These are phyloP conservation scores for Metschnikowia arizonensis DNA, from an alignment of 805 yeast genomes.

Conservation along the genomic window DNA sequence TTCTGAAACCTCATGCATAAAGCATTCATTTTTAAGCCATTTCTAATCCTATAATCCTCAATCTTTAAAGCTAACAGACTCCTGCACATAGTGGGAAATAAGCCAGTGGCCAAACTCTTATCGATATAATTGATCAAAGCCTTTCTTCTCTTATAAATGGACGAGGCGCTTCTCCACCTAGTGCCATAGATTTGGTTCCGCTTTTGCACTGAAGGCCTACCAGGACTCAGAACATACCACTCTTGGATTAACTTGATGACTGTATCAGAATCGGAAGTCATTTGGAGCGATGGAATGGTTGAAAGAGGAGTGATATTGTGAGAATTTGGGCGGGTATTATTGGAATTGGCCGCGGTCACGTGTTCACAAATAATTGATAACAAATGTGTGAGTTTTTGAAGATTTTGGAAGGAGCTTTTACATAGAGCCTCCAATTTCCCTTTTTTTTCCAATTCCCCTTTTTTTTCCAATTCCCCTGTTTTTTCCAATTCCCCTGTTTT, in stretches of 20 bases:
- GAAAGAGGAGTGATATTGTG: background rate
- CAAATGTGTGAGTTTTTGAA: too few relatives aligned
- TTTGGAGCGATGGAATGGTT: background rate
- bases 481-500: too few relatives aligned
- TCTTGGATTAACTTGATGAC: background rate
- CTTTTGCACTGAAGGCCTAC: background rate
- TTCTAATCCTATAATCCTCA: background rate
- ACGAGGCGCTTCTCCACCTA: background rate
- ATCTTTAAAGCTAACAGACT: background rate
- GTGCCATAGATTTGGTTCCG: background rate
- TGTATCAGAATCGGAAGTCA: background rate
- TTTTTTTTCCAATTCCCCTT: too few relatives aligned
- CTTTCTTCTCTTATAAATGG: background rate
- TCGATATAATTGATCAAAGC: background rate
- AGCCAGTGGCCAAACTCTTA: background rate
- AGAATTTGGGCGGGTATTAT: too few relatives aligned
- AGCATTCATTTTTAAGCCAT: background rate
- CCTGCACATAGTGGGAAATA: background rate
- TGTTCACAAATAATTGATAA: too few relatives aligned
- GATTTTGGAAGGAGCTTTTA: too few relatives aligned
- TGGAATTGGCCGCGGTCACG: too few relatives aligned
- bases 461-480: too few relatives aligned
- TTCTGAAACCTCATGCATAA: background rate
- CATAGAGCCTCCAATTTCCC: too few relatives aligned
- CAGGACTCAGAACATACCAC: slow-evolving; percentile 1